Evolutionary conservation across 495 filamentous ascomycete genomes (phyloP), one percentile per base, ranked within the genome.

Genomic region (Extremus antarcticus): DNA sequence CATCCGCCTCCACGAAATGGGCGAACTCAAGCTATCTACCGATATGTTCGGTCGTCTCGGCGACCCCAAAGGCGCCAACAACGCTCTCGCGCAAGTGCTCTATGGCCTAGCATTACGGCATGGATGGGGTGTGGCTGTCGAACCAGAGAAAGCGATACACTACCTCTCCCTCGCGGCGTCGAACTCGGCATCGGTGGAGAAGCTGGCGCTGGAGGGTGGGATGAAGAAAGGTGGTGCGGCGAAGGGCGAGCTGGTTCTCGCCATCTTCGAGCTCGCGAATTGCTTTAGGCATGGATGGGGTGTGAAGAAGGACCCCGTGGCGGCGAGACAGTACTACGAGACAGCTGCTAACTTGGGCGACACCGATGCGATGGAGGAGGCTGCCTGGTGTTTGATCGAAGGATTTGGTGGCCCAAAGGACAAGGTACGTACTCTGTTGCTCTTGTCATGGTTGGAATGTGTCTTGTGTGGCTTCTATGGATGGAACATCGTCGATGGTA

Each of bases 241-340:
- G 35, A 99, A 99, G 71, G 91, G 92, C 41, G 94, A 99, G 71
- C 80, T 99, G 50, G 86, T 95, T n/a, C 83, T 97, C 25, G 92
- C 92, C 15, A 95, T 99, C 53, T 97, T 90, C 67, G 92, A 99
- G 60, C 67, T 88, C 65, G 92, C 86, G 25, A 96, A 97, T 71
- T 95, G 86, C 66, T 97, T 95, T 74, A 85, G 94, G 41, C 83
- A 97, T 70, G 92, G 90, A 23, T 97, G 92, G 94, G 92, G 92
- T 48, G 85, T 95, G 39, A 75, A 78, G 56, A 90, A 88, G 68
- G 92, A 99, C 63, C 80, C 87, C 49, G 78, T 85, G 56, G 92
- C 94, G 45, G 94, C 92, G 25, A 85, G 80, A 68, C 80, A 92
- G 75, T 97, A 96, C 69, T 97, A 96, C 71, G 90, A 97, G 70